Base-by-base conservation (phyloP, 116 monocot genomes). In the Zostera marina region DNA sequence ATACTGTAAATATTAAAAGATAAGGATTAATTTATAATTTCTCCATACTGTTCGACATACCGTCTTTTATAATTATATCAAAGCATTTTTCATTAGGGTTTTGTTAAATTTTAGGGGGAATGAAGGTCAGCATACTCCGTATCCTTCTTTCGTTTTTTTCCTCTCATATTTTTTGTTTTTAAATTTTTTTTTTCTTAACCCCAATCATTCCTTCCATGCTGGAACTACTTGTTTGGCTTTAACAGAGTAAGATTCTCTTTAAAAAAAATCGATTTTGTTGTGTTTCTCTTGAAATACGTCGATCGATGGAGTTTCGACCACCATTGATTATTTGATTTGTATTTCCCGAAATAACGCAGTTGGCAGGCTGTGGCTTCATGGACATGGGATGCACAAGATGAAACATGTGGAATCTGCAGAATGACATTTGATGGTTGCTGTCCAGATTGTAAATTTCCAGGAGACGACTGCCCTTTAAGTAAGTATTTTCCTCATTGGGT, bases 351-450 rank as follows among this genome's bases (percentile, higher is more conserved):
- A 16, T 48, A 48, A 48, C 62, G 11, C 63, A 72, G 79, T 54
- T 85, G 91, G 91, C 85, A 80, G 43, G 85, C 75, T n/a, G 85
- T 91, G 52, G 91, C 82, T 48, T 74, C 91, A 8, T 91, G 91
- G 91, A 85, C 91, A 24, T 91, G 91, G 91, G 85, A 85, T 44
- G 82, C 85, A 1, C 76, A 82, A 62, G 91, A 91, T 59, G 91
- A 91, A 53, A 85, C 91, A 6, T 91, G 91, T 42, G 91, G 91
- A 3, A 91, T 91, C n/a, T 91, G 91, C 59, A 72, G 91, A 63
- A 91, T 91, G 91, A 79, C 85, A 12, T 91, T 91, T 47, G 91
- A 91, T 60, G 91, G 85, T 41, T 91, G 91, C 62, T 91, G 91
- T 56, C 85, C 85, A 6, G 91, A 91, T 49, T 91, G 91, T 56